Base-by-base conservation (phyloP, 768 basidiomycete genomes). In the Mycena crocata region DNA sequence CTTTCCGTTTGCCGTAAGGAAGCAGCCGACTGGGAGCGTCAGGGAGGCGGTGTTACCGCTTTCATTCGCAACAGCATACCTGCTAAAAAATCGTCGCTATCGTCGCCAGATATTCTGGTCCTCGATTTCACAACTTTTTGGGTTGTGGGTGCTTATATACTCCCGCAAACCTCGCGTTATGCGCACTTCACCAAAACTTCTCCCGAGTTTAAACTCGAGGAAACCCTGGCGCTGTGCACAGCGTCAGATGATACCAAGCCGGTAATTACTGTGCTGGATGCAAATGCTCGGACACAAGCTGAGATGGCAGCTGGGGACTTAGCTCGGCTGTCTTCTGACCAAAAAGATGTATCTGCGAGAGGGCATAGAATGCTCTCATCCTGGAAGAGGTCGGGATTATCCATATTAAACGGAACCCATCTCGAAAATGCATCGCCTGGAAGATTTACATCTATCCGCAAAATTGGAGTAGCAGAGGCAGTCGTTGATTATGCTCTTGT, bases 61-160 rank as follows among this genome's bases (percentile, higher is more conserved):
- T 62, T 62, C 24, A 62, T 62, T 14, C 31, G n/a, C 32, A 62
- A 52, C 26, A 21, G 21, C 3, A 62, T 62, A 9, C 39, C 24
- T 19, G 50, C 60, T 5, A 62, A 42, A 15, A 62, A 62, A 28
- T 62, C 50, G 1, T 6, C 24, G 3, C 24, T 62, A 34, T 62
- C 60, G 10, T 62, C 60, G 14, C 60, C 60, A 32, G 60, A 62
- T 35, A 62, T 62, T 6, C 50, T 62, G n/a, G 60, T 62, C 1
- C 40, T 62, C 3, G 60, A 62, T 24, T 51, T 62, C 6, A 28
- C 5, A 0, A 34, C 50, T 8, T 62, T 39, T n/a, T 62, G 50
- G 60, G 15, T 62, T 8, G 31, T 62, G 0, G 60, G 60, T 5
- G 60, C 59, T 2, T 62, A 62, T 21, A 62, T 62, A 1, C 57